A percentile compares a stretch with the other conserved stretches of the same genome.
These are phyloP conservation scores for Candida wancherniae DNA, from an alignment of 805 yeast genomes.

Conservation along the genomic window DNA sequence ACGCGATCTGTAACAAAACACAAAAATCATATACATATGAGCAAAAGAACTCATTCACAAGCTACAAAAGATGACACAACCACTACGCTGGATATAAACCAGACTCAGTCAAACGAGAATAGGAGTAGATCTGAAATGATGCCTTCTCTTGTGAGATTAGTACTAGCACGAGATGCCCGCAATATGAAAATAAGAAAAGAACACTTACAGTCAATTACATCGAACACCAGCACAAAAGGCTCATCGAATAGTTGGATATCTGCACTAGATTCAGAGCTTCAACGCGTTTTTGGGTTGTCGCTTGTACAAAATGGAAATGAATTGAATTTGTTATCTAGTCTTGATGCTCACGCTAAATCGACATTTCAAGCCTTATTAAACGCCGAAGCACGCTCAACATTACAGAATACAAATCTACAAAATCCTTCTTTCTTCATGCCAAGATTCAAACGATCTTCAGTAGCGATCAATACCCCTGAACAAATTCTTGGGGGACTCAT, in stretches of 20 bases:
- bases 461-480: slow-evolving; percentile 23
- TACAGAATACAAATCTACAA: slow-evolving; percentile 1
- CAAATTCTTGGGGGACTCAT: slow-evolving; percentile 29
- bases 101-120: too few species aligned
- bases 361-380: slow-evolving; percentile 17
- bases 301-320: slow-evolving; percentile 16
- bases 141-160: slow-evolving; percentile 10
- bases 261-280: slow-evolving; percentile 16
- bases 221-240: slow-evolving; percentile 15
- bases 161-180: slow-evolving; percentile 11
- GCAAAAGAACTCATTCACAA: too few species aligned
- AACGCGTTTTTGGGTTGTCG: slow-evolving; percentile 25
- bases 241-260: slow-evolving; percentile 20
- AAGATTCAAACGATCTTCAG: slow-evolving; percentile 12
- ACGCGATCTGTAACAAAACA: too few species aligned
- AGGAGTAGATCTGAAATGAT: too few species aligned
- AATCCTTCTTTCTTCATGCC: slow-evolving; percentile 18
- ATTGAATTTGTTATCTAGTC: slow-evolving; percentile 18
- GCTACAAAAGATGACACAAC: too few species aligned
- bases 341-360: slow-evolving; percentile 22
- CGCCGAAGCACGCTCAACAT: slow-evolving; percentile 1
- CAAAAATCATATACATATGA: too few species aligned
- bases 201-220: slow-evolving; percentile 11
- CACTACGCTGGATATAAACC: too few species aligned
- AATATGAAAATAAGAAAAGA: slow-evolving; percentile 11